Percentiles rank a stretch among this genome's conserved stretches.
phyloP scores from a whole-genome alignment of 23 red algal genomes.

The Gracilaria gracilis region DNA sequence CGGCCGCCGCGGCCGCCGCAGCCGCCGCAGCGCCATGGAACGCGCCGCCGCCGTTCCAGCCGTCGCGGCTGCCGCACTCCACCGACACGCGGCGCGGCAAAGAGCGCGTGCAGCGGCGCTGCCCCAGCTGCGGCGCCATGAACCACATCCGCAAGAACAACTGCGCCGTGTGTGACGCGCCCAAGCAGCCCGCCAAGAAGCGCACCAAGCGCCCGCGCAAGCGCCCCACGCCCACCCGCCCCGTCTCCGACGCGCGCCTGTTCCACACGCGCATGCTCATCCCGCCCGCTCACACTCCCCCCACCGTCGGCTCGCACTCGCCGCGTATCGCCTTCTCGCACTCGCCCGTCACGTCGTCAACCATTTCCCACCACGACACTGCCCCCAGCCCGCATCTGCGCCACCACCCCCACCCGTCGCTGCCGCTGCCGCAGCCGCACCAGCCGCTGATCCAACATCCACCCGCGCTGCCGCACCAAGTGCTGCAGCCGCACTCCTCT shows the following conservation, averaged over 20 bases:
- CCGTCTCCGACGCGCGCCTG: slow-evolving; percentile 1
- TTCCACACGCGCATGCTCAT: slow-evolving; percentile 9
- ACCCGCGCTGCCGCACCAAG: not conserved
- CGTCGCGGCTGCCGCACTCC: not conserved
- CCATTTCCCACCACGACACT: slow-evolving; percentile 16
- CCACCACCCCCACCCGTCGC: not conserved
- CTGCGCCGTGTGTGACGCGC: no score
- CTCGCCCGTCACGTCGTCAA: not conserved
- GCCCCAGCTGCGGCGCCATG: no score
- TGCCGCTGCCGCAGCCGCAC: not conserved
- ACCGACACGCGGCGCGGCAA: no score
- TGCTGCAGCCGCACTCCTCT: not conserved
- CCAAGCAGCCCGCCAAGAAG: no score
- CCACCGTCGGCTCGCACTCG: not conserved
- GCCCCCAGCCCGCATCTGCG: not conserved
- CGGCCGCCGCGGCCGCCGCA: no score
- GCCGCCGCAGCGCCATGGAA: no score
- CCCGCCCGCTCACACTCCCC: not conserved
- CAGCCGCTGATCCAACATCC: not conserved
- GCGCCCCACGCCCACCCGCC: not conserved
- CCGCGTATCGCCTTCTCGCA: slow-evolving; percentile 8
- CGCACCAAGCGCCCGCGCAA: no score
- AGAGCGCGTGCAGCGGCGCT: no score
- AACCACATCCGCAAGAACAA: no score
- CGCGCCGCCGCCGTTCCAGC: not conserved